phyloP scores from a whole-genome alignment of 495 filamentous ascomycete genomes.

The Aspergillus steynii region DNA sequence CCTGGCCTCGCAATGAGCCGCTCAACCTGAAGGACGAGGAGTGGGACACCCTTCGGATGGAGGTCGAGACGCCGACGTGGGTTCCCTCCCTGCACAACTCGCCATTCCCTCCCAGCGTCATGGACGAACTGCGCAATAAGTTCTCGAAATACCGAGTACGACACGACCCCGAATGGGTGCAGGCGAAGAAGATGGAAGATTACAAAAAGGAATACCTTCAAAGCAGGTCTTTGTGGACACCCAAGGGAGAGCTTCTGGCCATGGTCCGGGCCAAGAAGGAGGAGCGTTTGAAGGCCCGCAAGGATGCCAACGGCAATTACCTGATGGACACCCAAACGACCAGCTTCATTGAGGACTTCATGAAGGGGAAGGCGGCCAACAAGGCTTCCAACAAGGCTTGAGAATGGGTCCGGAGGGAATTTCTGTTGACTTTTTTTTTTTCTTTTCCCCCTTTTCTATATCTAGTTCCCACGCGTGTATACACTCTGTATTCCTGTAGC shows the following conservation, averaged over 20 bases:
- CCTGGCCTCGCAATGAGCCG: constrained; percentile 63
- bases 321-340: constrained; percentile 33
- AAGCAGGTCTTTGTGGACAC: constrained; percentile 50
- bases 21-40: constrained; percentile 48
- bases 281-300: constrained; percentile 25
- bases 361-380: constrained; percentile 27
- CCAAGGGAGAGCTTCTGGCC: constrained; percentile 34
- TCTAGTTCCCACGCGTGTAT: constrained; percentile 26
- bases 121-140: constrained; percentile 87
- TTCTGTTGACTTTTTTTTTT: constrained; percentile 11
- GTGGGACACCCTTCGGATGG: constrained; percentile 71
- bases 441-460: neutral
- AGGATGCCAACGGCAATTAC: constrained; percentile 39
- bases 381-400: constrained; percentile 23
- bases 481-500: constrained; percentile 40
- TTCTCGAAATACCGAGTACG: constrained; percentile 81
- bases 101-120: constrained; percentile 75
- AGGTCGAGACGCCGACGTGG: constrained; percentile 75
- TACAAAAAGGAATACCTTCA: constrained; percentile 58
- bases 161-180: constrained; percentile 63
- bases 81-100: constrained; percentile 68
- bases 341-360: constrained; percentile 38
- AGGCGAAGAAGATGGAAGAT: constrained; percentile 58
- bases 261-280: constrained; percentile 25
- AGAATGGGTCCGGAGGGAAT: neutral